phyloP scores from a whole-genome alignment of 148 eudicot species.

The Euryodendron excelsum region DNA sequence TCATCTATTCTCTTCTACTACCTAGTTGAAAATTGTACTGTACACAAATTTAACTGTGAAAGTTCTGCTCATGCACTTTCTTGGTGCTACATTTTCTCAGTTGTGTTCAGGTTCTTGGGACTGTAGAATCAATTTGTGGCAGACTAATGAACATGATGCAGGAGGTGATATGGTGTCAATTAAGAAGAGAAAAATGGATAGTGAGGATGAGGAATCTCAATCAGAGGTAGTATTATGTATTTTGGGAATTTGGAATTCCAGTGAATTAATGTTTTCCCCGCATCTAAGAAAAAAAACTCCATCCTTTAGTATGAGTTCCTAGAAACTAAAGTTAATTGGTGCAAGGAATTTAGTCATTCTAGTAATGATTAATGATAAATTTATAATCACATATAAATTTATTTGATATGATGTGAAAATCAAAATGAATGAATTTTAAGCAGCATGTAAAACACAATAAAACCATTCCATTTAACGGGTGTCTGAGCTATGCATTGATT shows the following conservation, averaged over 20 bases:
- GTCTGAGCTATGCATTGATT: too few relatives aligned
- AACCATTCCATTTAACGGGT: too few relatives aligned
- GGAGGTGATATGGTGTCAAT: conserved; percentile 55
- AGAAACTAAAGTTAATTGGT: not conserved
- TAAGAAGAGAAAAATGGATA: conserved; percentile 76
- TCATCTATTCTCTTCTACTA: not conserved
- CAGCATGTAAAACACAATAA: not conserved
- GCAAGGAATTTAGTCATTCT: not conserved
- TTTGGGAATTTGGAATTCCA: not conserved
- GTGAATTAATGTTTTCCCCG: not conserved
- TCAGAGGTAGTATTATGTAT: conserved; percentile 60
- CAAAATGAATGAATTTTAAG: not conserved
- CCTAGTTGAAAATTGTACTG: not conserved
- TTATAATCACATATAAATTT: not conserved
- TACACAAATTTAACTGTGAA: not conserved
- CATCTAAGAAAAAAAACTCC: not conserved
- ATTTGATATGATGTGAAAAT: not conserved
- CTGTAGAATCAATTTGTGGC: conserved; percentile 80
- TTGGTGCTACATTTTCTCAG: conserved; percentile 33
- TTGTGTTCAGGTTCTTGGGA: conserved; percentile 98
- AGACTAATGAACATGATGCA: conserved; percentile 45
- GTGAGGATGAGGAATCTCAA: conserved; percentile 46
- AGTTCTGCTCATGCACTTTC: conserved; percentile 1
- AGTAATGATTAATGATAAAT: not conserved
- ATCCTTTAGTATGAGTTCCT: not conserved